A percentile compares a stretch with the other conserved stretches of the same genome.
These are phyloP conservation scores for Eimeria brunetti DNA, from an alignment of 169 alveolate species.

Conservation along the genomic window DNA sequence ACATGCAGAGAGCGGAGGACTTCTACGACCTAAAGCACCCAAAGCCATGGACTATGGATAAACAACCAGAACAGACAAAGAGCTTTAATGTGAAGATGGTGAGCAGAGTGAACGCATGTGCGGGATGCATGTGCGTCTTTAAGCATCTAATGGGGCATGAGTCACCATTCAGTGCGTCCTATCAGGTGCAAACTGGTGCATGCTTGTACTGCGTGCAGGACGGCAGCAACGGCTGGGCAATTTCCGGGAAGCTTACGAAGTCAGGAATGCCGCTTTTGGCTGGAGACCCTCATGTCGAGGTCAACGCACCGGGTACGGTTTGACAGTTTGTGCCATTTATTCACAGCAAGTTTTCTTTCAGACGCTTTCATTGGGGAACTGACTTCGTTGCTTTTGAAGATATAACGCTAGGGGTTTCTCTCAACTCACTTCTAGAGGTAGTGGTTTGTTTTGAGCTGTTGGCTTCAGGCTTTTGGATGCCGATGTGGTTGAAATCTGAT, in stretches of 20 bases:
- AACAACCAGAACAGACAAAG: not conserved
- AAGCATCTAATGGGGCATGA: not conserved
- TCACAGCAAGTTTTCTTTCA: not conserved
- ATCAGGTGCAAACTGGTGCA: not conserved
- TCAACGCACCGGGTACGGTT: conserved; percentile 74
- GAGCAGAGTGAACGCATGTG: not conserved
- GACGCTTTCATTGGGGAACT: not conserved
- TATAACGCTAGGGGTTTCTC: not conserved
- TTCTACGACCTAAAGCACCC: conserved; percentile 45
- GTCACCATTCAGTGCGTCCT: not conserved
- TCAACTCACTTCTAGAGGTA: not conserved
- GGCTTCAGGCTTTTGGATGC: conserved; percentile 71
- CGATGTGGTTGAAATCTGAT: conserved; percentile 52
- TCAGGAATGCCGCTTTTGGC: conserved; percentile 90
- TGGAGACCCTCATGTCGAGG: conserved; percentile 90
- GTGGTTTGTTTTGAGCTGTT: not conserved
- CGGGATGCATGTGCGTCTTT: not conserved
- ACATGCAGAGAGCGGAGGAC: conserved; percentile 23
- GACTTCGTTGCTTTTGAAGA: not conserved
- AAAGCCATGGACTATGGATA: conserved; percentile 2
- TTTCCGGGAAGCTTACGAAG: conserved; percentile 89
- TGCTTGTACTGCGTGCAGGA: conserved; percentile 48
- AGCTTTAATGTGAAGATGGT: conserved; percentile 3
- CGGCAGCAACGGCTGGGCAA: conserved; percentile 88
- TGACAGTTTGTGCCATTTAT: not conserved